Base-by-base conservation (phyloP, 208 protist species). In the Jaenimonas drosophilae region DNA sequence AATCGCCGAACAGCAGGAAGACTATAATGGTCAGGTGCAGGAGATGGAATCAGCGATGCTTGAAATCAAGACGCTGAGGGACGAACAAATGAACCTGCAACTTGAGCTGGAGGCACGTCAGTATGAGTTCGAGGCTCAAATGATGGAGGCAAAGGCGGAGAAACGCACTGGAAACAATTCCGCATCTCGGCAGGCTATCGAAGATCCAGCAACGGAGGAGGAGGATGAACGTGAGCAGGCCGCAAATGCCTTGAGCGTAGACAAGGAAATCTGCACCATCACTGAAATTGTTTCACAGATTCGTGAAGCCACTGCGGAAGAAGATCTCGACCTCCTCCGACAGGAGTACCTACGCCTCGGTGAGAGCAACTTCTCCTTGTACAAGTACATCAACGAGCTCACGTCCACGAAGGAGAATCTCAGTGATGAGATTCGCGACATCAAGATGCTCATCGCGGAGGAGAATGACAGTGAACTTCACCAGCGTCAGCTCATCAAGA, bases 361-460 rank as follows among this genome's bases (percentile, higher is more conserved):
- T 34, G 94, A 98, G 36, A 66, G 69, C 23, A 98, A 97, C 81
- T 97, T 97, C 51, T 97, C 94, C 16, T 62, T 97, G 20, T 98
- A 96, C 82, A 98, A 97, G 70, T 91, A 85, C 56, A 81, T 97
- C 42, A 97, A 97, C 70, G 92, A 97, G 60, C 77, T 97, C 21
- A 96, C 91, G 24, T 77, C 70, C 20, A 88, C 83, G 41, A 76
- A 82, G 39, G 92, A 96, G 70, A 75, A 70, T 17, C 64, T 96
- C 23, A 66, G 80, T 46, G 86, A 94, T 31, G 83, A 96, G 41
- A 91, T 96, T 19, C 55, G 62, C 2, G 77, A 90, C 37, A 59
- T 96, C 4, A 64, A 81, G 51, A 44, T 53, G 36, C 71, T 92
- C 20, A 73, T 96, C 12, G 62, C 66, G 27, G 94, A 91, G 46